Evolutionary conservation across 805 yeast genomes (phyloP).

Genomic region (Martiniozyma abietophila): DNA sequence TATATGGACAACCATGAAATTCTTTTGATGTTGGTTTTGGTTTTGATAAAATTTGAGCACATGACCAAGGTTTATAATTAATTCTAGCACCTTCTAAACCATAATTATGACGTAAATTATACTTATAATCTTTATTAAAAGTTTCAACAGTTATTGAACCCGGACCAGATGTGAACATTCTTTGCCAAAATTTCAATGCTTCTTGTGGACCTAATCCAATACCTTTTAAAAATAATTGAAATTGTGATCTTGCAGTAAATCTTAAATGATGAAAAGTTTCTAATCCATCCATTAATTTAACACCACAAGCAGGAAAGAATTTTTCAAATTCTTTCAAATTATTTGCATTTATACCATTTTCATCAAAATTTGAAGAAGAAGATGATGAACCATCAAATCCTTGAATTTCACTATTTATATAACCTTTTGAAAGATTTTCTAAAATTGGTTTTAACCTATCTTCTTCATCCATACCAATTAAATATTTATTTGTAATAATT

Average conservation of each 20-base stretch:
- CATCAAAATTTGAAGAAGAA: too few relatives aligned
- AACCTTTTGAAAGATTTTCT: slow-evolving; percentile 67
- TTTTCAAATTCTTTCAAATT: slow-evolving; percentile 46
- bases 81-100: slow-evolving; percentile 88
- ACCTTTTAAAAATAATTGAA: slow-evolving; percentile 78
- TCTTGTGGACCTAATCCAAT: slow-evolving; percentile 84
- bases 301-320: slow-evolving; percentile 72
- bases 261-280: slow-evolving; percentile 60
- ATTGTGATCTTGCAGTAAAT: slow-evolving; percentile 78
- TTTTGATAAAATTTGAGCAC: slow-evolving; percentile 63
- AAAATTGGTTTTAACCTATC: slow-evolving; percentile 80
- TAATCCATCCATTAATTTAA: slow-evolving; percentile 53
- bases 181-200: slow-evolving; percentile 77
- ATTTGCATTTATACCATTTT: slow-evolving; percentile 42
- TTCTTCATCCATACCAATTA: slow-evolving; percentile 86
- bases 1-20: slow-evolving; percentile 88
- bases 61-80: slow-evolving; percentile 80
- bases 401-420: slow-evolving; percentile 43
- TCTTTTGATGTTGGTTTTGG: slow-evolving; percentile 63
- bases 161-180: slow-evolving; percentile 46
- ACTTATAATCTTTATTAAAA: slow-evolving; percentile 81
- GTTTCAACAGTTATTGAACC: slow-evolving; percentile 55
- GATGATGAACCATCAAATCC: slow-evolving; percentile 9
- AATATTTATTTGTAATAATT: slow-evolving; percentile 58
- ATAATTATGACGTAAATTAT: slow-evolving; percentile 80